Base-by-base conservation (phyloP, 441 rosid species). In the Gossypium davidsonii region DNA sequence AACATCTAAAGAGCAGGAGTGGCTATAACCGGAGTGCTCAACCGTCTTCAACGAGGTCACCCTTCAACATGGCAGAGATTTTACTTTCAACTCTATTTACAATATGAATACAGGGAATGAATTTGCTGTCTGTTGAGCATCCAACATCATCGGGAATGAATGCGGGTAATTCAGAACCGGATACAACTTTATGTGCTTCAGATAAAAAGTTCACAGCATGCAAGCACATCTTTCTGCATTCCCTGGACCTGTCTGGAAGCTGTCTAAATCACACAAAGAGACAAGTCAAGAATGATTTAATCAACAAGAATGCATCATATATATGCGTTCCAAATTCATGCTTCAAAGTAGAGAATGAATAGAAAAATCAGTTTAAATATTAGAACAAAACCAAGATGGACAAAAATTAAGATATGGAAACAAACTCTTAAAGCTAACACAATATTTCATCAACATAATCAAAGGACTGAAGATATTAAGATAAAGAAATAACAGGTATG, bases 211-310 rank as follows among this genome's bases (percentile, higher is more conserved):
- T 78, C 71, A 52, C 65, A 51, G 68, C 74, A 42, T 44, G 65
- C 51, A 80, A 74, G 72, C 82, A 79, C 88, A 83, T 83, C 78
- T 79, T 82, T 79, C 85, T 67, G 88, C 88, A 87, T 85, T 70
- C 79, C 87, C 79, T 49, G 68, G 26, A 9, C 60, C 72, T 52
- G 52, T 70, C 59, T 57, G 61, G 56, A 25, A 49, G 14, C 77
- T 76, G 44, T 34, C 58, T 2, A 9, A 61, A 60, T 56, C 26
- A 12, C 64, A 56, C 8, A 64, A 73, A 73, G 55, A 76, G 51
- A 60, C 34, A 49, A 53, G 64, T 20, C 62, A 9, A 25, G 64
- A 39, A 66, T 7, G 15, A 51, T 11, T 56, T 37, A 31, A 17
- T 78, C 61, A 70, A 34, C 25, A 12, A 21, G 6, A 10, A 57